Percentiles rank a stretch among this genome's conserved stretches.
Conservation (phyloP, 2,329 filamentous ascomycete genomes). For the Alternaria dauci region DNA sequence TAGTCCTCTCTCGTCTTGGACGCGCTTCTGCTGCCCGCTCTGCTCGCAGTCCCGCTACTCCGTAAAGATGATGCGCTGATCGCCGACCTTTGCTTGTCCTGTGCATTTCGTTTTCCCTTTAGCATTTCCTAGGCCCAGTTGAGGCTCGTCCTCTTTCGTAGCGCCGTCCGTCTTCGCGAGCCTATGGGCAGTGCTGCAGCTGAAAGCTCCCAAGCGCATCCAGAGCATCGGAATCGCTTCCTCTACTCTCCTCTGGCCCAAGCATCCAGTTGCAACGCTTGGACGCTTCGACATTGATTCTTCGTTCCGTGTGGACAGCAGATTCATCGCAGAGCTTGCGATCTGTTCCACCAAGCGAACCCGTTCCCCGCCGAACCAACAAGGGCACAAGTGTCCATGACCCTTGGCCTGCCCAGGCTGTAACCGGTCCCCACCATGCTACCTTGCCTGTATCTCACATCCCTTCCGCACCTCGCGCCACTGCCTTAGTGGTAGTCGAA, state of each 20-base stretch:
- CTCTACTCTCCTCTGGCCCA: constrained; percentile 28
- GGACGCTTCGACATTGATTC: constrained; percentile 14
- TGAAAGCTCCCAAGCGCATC: constrained; percentile 25
- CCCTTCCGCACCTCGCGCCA: constrained; percentile 47
- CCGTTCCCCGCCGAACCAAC: constrained; percentile 44
- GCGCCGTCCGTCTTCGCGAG: constrained; percentile 15
- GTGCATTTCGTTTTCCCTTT: constrained; percentile 33
- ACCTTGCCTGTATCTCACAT: constrained; percentile 48
- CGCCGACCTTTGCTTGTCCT: constrained; percentile 29
- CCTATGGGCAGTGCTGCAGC: constrained; percentile 20
- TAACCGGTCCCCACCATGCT: constrained; percentile 46
- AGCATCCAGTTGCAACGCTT: constrained; percentile 26
- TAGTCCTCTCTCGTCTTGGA: constrained; percentile 1
- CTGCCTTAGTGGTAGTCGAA: constrained; percentile 41
- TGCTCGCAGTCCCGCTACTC: constrained; percentile 34
- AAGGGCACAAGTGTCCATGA: constrained; percentile 33
- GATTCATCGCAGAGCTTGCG: constrained; percentile 30
- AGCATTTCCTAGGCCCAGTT: constrained; percentile 16
- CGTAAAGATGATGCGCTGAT: constrained; percentile 31
- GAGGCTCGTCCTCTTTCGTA: constrained; percentile 19
- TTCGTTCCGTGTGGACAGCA: constrained; percentile 27
- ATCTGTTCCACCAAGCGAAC: constrained; percentile 48
- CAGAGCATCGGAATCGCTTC: constrained; percentile 34
- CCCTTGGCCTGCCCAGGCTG: constrained; percentile 39
- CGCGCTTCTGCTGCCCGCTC: constrained; percentile 13